These are phyloP conservation scores for Colletotrichum sansevieriae DNA, from an alignment of 2,329 filamentous ascomycete species.

Conservation along the genomic window DNA sequence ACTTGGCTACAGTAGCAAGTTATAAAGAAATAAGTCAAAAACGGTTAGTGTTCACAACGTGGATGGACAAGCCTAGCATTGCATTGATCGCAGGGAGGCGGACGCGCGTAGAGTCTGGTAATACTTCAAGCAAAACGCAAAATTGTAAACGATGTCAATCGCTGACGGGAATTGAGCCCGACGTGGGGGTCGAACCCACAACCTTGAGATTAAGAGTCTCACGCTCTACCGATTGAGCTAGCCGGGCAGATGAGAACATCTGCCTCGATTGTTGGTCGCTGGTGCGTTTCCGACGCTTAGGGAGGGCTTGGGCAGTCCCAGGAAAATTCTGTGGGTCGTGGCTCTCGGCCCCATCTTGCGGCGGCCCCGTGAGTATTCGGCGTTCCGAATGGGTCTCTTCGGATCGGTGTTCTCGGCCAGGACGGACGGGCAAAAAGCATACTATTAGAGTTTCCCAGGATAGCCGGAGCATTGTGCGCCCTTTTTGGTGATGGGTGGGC, in stretches of 20 bases:
- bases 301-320: neutral
- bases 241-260: conserved; percentile 56
- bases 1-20: no score
- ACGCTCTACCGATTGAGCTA: conserved; percentile 81
- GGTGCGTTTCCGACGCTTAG: neutral
- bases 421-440: no score
- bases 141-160: conserved; percentile 21
- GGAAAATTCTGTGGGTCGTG: conserved; percentile 27
- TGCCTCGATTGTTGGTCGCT: neutral
- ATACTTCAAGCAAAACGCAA: neutral
- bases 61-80: neutral
- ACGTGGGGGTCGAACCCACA: conserved; percentile 45
- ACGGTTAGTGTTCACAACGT: fast-evolving
- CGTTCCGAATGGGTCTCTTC: no score
- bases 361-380: no score
- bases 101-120: no score
- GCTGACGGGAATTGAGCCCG: conserved; percentile 45
- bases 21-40: no score
- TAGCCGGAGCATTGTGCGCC: no score
- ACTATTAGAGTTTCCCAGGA: no score
- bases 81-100: no score
- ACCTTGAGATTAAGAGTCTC: conserved; percentile 68
- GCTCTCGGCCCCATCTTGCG: neutral
- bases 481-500: no score
- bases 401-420: no score